phyloP scores from a whole-genome alignment of 208 protist species.

The Polymyxa betae region DNA sequence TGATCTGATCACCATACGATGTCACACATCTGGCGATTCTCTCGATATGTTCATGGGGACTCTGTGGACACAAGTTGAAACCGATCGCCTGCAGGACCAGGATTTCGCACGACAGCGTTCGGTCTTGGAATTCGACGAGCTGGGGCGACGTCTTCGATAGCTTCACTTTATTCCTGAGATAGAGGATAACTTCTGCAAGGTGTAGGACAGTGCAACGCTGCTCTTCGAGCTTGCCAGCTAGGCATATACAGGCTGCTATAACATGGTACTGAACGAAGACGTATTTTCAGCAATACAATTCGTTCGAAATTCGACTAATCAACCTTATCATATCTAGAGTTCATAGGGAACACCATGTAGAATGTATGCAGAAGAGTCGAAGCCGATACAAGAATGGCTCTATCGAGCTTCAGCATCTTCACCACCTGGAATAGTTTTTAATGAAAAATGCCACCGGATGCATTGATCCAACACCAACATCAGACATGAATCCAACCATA shows the following conservation, averaged over 20 bases:
- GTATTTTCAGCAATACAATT: not conserved
- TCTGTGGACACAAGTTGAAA: not conserved
- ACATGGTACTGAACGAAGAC: not conserved
- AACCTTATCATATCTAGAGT: not conserved
- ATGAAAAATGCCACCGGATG: not conserved
- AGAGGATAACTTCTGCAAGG: not conserved
- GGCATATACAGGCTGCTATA: not conserved
- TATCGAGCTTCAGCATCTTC: not conserved
- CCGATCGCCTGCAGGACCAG: not conserved
- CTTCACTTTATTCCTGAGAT: not conserved
- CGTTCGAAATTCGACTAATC: not conserved
- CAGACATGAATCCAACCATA: not conserved
- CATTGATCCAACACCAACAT: not conserved
- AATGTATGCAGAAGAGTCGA: not conserved
- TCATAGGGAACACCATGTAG: constrained; percentile 10
- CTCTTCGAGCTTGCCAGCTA: not conserved
- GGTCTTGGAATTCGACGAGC: not conserved
- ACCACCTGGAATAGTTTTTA: not conserved
- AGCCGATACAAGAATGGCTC: not conserved
- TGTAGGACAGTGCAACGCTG: not conserved
- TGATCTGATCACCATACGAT: not conserved
- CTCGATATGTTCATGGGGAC: not conserved
- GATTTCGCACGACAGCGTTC: not conserved
- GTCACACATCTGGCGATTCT: not conserved
- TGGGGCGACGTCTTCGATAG: not conserved